Conservation (phyloP, 2,329 filamentous ascomycete genomes). For the Sarocladiaceae sp. region DNA sequence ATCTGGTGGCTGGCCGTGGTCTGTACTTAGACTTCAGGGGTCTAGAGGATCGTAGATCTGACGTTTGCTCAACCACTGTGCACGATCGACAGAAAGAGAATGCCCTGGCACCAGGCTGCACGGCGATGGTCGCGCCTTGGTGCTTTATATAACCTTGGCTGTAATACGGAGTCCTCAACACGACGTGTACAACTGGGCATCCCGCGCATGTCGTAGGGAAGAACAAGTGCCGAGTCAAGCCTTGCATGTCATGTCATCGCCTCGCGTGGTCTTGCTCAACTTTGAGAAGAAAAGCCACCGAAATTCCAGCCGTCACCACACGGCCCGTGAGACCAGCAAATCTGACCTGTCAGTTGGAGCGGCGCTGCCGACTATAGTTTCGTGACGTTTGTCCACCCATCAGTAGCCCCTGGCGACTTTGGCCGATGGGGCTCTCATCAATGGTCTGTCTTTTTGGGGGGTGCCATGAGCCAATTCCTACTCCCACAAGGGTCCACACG, state of each 20-base stretch:
- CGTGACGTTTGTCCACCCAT: constrained; percentile 2
- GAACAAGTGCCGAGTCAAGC: constrained; percentile 1
- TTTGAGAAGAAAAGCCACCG: background rate
- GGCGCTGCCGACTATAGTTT: background rate
- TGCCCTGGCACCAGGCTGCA: too few species aligned
- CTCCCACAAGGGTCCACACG: background rate
- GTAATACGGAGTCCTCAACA: background rate
- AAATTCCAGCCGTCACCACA: background rate
- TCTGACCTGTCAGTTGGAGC: constrained; percentile 3
- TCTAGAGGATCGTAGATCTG: too few species aligned
- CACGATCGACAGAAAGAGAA: too few species aligned
- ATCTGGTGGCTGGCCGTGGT: too few species aligned
- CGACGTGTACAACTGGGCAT: too few species aligned
- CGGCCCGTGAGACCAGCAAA: background rate
- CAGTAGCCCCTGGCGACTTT: background rate
- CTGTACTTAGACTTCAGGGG: too few species aligned
- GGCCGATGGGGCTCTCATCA: background rate
- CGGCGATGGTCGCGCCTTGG: too few species aligned
- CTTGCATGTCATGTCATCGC: background rate
- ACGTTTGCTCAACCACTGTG: too few species aligned
- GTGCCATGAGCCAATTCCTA: background rate
- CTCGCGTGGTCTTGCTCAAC: background rate
- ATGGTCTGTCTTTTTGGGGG: background rate
- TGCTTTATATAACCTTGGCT: background rate
- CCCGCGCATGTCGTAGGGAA: background rate